Evolutionary conservation across 2,329 filamentous ascomycete species (phyloP), one percentile per base, ranked within the genome.

Genomic region (Ophioceras dolichostomum): DNA sequence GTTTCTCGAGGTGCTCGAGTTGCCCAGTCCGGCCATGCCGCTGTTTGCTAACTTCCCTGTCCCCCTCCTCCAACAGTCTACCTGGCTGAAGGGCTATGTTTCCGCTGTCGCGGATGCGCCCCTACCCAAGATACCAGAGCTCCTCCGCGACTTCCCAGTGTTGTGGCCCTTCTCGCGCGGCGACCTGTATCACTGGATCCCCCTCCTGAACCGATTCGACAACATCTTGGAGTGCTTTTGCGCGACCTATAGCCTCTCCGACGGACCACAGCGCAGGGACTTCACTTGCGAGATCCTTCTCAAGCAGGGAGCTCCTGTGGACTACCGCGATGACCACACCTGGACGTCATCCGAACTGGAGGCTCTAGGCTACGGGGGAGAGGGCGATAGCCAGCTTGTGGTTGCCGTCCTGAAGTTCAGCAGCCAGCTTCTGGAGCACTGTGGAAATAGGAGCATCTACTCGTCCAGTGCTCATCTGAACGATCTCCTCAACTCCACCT

Each of bases 121-220:
- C 34, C 64, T 95, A 50, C 78, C 81, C 50, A 74, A 83, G 55
- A 70, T 98, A 47, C 84, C 86, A 47, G 65, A 74, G 49, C 75
- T 82, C 47, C 80, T 98, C 46, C 69, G 71, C 49, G 74, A 72
- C 39, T 96, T 96, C 55, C 87, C 89, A 41, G 79, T 79, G 45
- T 70, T 80, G 70, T 98, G 91, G 91, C 87, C 88, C 2, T 94
- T 96, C 53, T 89, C 89, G 28, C 77, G 89, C 56, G 93, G 91
- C 42, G 91, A 98, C 57, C 67, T 96, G 21, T 96, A 96, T 56
- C 89, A 98, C 67, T 98, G 93, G 93, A 95, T 98, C 47, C 80
- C 84, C 20, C 72, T 94, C 18, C 64, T 98, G 42, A 94, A 98
- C 58, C 80, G 87, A 40, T 96, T 98, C 59, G 91, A 98, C 59